A percentile compares a stretch with the other conserved stretches of the same genome.
phyloP scores from a whole-genome alignment of 345 rosid genomes.

The Cardiospermum halicacabum region DNA sequence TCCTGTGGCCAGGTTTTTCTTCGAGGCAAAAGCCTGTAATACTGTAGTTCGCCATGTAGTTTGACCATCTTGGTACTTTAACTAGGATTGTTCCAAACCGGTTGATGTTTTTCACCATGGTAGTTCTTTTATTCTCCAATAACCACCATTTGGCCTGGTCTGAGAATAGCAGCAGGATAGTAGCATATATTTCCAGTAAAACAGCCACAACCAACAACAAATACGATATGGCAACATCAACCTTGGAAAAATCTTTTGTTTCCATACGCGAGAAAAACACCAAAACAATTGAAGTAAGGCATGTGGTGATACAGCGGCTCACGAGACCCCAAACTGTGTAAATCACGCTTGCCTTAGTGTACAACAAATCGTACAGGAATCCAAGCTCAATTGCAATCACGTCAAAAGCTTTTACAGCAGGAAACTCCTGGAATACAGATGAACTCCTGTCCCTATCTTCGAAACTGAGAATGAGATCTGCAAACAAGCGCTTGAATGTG shows the following conservation, averaged over 20 bases:
- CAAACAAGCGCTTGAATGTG: slow-evolving; percentile 23
- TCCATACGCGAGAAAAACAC: background rate
- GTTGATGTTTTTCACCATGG: background rate
- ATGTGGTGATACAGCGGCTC: background rate
- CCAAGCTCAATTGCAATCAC: slow-evolving; percentile 32
- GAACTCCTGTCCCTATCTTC: slow-evolving; percentile 20
- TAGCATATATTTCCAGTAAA: background rate
- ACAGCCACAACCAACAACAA: background rate
- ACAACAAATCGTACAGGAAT: slow-evolving; percentile 26
- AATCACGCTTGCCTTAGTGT: slow-evolving; percentile 20
- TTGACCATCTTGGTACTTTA: slow-evolving; percentile 3
- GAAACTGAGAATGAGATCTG: slow-evolving; percentile 24
- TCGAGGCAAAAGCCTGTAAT: background rate
- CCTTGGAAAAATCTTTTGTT: background rate
- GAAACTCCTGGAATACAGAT: background rate
- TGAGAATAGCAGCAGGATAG: background rate
- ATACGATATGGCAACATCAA: background rate
- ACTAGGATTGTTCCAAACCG: background rate
- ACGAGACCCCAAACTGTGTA: background rate
- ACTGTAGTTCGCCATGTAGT: slow-evolving; percentile 3
- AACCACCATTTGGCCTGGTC: slow-evolving; percentile 5
- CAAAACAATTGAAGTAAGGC: slow-evolving; percentile 1
- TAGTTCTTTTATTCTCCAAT: background rate
- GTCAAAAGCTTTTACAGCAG: slow-evolving; percentile 13
- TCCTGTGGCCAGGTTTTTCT: background rate